Conservation (phyloP, 2,329 filamentous ascomycete genomes). For the Curvularia sp. region DNA sequence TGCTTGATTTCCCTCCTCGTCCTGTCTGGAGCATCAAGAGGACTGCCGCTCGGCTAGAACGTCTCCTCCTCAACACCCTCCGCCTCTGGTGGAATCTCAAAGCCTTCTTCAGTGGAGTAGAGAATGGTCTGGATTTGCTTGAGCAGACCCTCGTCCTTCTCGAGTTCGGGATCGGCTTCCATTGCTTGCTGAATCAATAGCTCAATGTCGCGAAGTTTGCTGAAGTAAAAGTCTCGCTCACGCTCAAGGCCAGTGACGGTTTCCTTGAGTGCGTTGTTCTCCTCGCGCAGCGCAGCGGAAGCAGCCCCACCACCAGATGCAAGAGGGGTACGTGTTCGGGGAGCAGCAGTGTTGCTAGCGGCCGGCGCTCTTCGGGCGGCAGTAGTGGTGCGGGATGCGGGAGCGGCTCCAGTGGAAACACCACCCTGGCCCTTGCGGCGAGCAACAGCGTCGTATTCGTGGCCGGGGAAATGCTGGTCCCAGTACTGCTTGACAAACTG, state of each 20-base stretch:
- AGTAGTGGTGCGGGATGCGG: slow-evolving; percentile 61
- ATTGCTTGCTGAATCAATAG: slow-evolving; percentile 90
- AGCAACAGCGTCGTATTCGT: slow-evolving; percentile 90
- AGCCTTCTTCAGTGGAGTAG: slow-evolving; percentile 87
- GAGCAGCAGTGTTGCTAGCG: slow-evolving; percentile 50
- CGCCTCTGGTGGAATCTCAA: slow-evolving; percentile 85
- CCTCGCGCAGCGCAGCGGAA: slow-evolving; percentile 76
- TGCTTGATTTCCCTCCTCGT: slow-evolving; percentile 5
- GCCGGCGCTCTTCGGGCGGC: slow-evolving; percentile 54
- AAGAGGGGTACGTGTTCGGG: slow-evolving; percentile 51
- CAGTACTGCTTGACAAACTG: slow-evolving; percentile 97
- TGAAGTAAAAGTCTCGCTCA: slow-evolving; percentile 98
- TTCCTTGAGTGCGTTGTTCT: slow-evolving; percentile 90
- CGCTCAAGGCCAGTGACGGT: slow-evolving; percentile 93
- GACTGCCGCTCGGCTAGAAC: slow-evolving; percentile 29
- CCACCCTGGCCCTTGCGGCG: slow-evolving; percentile 80
- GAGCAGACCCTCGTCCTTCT: slow-evolving; percentile 91
- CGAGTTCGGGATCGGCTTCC: slow-evolving; percentile 89
- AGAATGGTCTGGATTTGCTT: slow-evolving; percentile 97
- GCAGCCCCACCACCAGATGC: slow-evolving; percentile 61
- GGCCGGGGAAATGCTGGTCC: slow-evolving; percentile 97
- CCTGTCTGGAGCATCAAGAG: slow-evolving; percentile 8
- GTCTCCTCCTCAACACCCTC: slow-evolving; percentile 78
- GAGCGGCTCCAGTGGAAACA: slow-evolving; percentile 56
- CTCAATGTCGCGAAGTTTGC: slow-evolving; percentile 97